phyloP scores from a whole-genome alignment of 2,329 filamentous ascomycete species.

The Paecilomyces niveus region DNA sequence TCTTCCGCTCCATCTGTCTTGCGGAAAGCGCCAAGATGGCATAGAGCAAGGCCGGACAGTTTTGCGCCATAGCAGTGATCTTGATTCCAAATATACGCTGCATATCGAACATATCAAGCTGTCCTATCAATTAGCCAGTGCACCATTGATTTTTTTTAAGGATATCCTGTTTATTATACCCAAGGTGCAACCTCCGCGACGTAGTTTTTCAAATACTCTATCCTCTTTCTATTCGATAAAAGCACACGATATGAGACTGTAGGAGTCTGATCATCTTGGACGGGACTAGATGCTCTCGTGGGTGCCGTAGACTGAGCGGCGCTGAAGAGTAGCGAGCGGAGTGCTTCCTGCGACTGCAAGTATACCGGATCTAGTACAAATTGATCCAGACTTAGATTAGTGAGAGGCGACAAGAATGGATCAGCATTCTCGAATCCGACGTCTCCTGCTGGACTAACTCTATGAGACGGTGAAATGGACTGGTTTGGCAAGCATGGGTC shows the following conservation, averaged over 20 bases:
- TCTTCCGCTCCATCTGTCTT: constrained; percentile 47
- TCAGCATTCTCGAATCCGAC: not conserved
- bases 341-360: constrained; percentile 39
- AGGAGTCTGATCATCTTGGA: constrained; percentile 2
- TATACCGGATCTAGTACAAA: constrained; percentile 32
- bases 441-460: not conserved
- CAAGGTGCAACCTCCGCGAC: constrained; percentile 48
- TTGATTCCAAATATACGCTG: constrained; percentile 47
- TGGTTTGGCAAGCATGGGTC: not conserved
- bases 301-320: constrained; percentile 39
- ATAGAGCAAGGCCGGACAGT: constrained; percentile 40
- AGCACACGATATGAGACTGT: constrained; percentile 7
- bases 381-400: not conserved
- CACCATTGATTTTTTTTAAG: not conserved
- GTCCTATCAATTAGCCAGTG: not conserved
- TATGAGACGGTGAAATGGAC: not conserved
- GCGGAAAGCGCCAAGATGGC: constrained; percentile 49
- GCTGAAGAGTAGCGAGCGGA: constrained; percentile 38
- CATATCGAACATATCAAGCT: constrained; percentile 53
- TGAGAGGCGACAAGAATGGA: not conserved
- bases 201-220: constrained; percentile 44
- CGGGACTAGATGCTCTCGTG: constrained; percentile 32
- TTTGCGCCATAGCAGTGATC: constrained; percentile 43
- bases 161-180: constrained; percentile 22
- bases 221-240: constrained; percentile 25